These are phyloP conservation scores for Bryopsis sp. DNA, from an alignment of 139 green algal genomes.

Conservation along the genomic window DNA sequence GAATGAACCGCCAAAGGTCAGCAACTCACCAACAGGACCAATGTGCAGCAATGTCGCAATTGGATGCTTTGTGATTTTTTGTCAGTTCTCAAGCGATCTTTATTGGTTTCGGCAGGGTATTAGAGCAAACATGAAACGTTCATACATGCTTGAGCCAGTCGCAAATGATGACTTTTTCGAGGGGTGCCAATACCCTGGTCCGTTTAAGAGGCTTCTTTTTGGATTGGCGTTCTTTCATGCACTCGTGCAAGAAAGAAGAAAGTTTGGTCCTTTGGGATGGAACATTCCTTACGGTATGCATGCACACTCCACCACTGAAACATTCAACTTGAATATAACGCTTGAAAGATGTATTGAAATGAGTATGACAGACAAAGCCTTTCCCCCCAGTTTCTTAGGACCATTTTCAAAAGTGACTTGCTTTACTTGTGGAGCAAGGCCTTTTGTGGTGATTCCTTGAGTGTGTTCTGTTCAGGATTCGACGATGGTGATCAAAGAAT, in stretches of 20 bases:
- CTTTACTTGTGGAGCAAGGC: not conserved
- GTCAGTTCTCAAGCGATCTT: conserved; percentile 54
- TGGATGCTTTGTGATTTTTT: conserved; percentile 8
- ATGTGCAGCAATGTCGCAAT: conserved; percentile 63
- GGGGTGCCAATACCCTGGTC: too few relatives aligned
- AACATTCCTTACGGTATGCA: conserved; percentile 87
- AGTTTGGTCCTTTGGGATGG: conserved; percentile 87
- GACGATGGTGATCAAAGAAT: conserved; percentile 68
- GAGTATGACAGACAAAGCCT: too few relatives aligned
- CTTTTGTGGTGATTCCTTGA: conserved; percentile 7
- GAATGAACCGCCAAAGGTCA: too few relatives aligned
- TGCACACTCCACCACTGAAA: too few relatives aligned
- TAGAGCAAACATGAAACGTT: too few relatives aligned
- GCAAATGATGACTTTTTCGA: conserved; percentile 44
- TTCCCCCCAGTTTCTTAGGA: too few relatives aligned
- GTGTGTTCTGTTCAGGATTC: conserved; percentile 45
- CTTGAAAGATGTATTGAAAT: too few relatives aligned
- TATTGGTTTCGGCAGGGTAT: conserved; percentile 42
- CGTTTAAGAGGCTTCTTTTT: conserved; percentile 72
- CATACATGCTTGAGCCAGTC: conserved; percentile 52
- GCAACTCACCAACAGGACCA: conserved; percentile 77
- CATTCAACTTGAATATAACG: too few relatives aligned
- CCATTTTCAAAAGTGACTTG: too few relatives aligned
- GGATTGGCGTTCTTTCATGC: conserved; percentile 82
- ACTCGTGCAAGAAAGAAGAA: conserved; percentile 76